Percentiles rank a stretch among this genome's conserved stretches.
Conservation (phyloP, 257 asterid genomes). For the Solanum appendiculatum region DNA sequence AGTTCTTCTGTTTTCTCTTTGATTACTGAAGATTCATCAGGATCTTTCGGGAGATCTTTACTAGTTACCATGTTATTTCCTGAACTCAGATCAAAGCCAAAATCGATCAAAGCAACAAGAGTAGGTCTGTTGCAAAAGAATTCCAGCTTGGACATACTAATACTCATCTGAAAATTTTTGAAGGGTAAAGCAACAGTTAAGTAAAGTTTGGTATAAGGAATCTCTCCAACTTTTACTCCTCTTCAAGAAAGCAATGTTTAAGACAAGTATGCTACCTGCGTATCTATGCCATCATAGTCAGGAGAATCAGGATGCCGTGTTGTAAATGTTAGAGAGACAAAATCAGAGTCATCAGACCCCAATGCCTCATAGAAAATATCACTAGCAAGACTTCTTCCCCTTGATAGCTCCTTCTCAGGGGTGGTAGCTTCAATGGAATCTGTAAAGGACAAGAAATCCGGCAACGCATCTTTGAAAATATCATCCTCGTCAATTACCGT, state of each 20-base stretch:
- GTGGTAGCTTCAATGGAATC: conserved; percentile 49
- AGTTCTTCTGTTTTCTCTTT: conserved; percentile 59
- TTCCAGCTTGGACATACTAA: conserved; percentile 94
- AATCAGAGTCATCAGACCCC: conserved; percentile 85
- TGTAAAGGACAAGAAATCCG: conserved; percentile 63
- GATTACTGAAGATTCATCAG: conserved; percentile 31
- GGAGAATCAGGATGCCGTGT: conserved; percentile 68
- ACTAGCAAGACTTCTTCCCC: conserved; percentile 24
- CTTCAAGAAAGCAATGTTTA: conserved; percentile 2
- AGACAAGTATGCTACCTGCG: conserved; percentile 51
- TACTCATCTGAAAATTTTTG: conserved; percentile 61
- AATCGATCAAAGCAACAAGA: conserved; percentile 83
- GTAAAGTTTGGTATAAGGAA: neutral
- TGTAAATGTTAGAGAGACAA: conserved; percentile 71
- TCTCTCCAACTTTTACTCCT: neutral
- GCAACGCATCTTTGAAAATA: conserved; percentile 77
- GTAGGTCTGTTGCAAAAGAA: conserved; percentile 95
- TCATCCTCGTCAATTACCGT: conserved; percentile 67
- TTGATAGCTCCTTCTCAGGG: conserved; percentile 49
- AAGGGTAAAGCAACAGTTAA: conserved; percentile 18
- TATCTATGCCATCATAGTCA: conserved; percentile 87
- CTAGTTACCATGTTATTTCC: conserved; percentile 22
- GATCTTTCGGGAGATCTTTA: conserved; percentile 15
- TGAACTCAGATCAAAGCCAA: conserved; percentile 66
- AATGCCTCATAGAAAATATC: conserved; percentile 86